Evolutionary conservation across 2,329 filamentous ascomycete species (phyloP), one percentile per base, ranked within the genome.

Genomic region (Sordariomycetes sp.): DNA sequence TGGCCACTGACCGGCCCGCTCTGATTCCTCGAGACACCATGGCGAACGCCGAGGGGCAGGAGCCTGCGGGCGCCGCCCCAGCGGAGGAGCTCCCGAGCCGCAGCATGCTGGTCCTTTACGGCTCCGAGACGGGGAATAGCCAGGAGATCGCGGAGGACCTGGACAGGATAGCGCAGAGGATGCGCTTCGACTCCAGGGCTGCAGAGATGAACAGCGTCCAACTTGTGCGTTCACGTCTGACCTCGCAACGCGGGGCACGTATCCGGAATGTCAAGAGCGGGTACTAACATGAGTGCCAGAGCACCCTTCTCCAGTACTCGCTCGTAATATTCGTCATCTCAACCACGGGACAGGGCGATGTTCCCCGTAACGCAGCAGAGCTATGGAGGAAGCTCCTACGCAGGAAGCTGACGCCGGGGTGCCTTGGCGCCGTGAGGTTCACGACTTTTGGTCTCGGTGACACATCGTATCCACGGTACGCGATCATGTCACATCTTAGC

Each of bases 291-390:
- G 2, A 34, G 15, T 39, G 32, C 25, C n/a, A 82, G 82, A 77
- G 72, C 60, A 68, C 73, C 25, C 69, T 86, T 25, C 64, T 79
- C 10, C 72, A 73, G 57, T 73, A 76, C 58, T 71, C 70, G 1
- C 70, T 92, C 22, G 81, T 90, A 28, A 75, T 97, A 55, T 88
- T 99, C 64, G 84, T 90, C 60, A 76, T 95, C 22, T 95, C 94
- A 5, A 99, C 94, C 0, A 96, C 94, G 0, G 94, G 94, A 5
- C 92, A 99, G 71, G 94, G 94, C 6, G 91, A 97, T 62, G 80
- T 97, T 67, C 94, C 94, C 2, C 81, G 82, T 58, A 97, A 97
- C 74, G 84, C 87, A 2, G 78, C 83, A 51, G 74, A 73, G 1
- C 91, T 99, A 66, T 99, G 94, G 94, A 90, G 82, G 66, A 87